Base-by-base conservation (phyloP, 2,329 filamentous ascomycete genomes). In the Colletotrichum lupini region DNA sequence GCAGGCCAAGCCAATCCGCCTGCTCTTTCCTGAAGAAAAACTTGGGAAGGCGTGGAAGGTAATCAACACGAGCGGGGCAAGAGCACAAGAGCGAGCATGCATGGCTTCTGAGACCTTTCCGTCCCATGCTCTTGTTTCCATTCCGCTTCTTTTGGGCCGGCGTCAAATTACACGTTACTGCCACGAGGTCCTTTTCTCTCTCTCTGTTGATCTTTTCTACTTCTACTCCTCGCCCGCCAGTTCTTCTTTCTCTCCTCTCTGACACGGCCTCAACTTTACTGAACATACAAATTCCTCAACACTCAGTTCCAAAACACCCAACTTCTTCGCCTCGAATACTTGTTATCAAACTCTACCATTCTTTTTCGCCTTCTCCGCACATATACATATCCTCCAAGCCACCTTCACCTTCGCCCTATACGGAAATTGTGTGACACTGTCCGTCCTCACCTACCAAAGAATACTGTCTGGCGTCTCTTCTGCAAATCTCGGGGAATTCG, bases 131-230 rank as follows among this genome's bases (percentile, higher is more conserved):
- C 57, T 53, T 30, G 32, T 52, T 37, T 58, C 22, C n/a, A 24
- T 53, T 63, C 16, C 46, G 32, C 37, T 55, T 56, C 24, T 37
- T 11, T 30, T 37, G 11, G 32, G 26, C 37, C 37, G 37, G 59
- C 70, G 70, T 49, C 12, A 32, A 35, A 42, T 42, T 28, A n/a
- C 67, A 73, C 70, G 67, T 61, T 73, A 26, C 56, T 73, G 71
- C 71, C 71, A 73, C 67, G 71, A 66, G 71, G 56, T 30, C 7
- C 46, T 53, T 61, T 35, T 30, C 53, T 49, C 26, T 49, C 28
- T 26, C 60, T 52, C 60, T n/a, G 60, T 26, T 24, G 56, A 61
- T 73, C 60, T 66, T 55, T 26, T 61, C 28, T 61, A 32, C 28
- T 65, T 26, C 49, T 71, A 53, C 19, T 22, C 46, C 12, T 53